Evolutionary conservation across 306 rosid species (phyloP).

Genomic region (Rosa chinensis): DNA sequence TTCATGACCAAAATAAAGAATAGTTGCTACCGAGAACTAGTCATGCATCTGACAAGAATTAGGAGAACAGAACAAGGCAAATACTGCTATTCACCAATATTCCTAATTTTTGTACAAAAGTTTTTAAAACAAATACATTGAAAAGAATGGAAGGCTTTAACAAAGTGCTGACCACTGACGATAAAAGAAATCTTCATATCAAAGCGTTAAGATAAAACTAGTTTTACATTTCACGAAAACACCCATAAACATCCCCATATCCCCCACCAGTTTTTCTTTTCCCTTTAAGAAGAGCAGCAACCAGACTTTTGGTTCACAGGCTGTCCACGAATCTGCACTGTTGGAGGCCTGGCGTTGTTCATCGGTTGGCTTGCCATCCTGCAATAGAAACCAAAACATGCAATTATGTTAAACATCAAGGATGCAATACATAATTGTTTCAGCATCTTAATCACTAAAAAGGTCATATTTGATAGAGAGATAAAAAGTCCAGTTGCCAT

Average conservation of each 20-base stretch:
- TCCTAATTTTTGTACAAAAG: constrained; percentile 94
- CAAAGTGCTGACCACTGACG: constrained; percentile 49
- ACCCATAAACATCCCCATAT: constrained; percentile 37
- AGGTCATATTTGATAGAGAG: neutral
- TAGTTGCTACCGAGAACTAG: neutral
- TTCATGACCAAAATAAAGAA: neutral
- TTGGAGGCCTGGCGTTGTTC: constrained; percentile 91
- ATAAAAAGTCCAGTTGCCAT: neutral
- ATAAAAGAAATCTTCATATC: constrained; percentile 30
- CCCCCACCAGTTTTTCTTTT: constrained; percentile 27
- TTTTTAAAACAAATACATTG: constrained; percentile 70
- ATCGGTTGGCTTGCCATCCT: constrained; percentile 99
- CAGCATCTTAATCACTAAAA: neutral
- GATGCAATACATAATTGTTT: neutral
- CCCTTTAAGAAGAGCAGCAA: constrained; percentile 86
- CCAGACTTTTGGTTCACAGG: constrained; percentile 96
- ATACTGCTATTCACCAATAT: constrained; percentile 73
- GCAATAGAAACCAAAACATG: constrained; percentile 16
- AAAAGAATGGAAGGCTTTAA: constrained; percentile 79
- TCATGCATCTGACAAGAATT: constrained; percentile 1
- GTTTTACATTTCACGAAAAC: constrained; percentile 59
- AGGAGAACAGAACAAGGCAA: constrained; percentile 52
- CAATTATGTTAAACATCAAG: constrained; percentile 6
- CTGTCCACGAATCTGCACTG: constrained; percentile 97
- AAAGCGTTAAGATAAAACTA: constrained; percentile 24